phyloP scores from a whole-genome alignment of 2,329 filamentous ascomycete species.

The Aspergillus fumigatus region DNA sequence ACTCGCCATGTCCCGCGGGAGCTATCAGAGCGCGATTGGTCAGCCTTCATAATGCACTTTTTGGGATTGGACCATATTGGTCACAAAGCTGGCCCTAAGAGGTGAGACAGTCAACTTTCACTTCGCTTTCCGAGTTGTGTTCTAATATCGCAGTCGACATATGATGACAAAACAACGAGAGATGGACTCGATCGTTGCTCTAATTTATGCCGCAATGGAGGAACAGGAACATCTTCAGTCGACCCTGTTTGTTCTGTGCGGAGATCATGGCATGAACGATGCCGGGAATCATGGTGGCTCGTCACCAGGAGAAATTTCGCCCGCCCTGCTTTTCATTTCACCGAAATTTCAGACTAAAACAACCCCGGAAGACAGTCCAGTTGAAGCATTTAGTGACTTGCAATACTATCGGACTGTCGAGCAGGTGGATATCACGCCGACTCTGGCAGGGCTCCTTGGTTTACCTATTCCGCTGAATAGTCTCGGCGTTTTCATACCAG shows the following conservation, averaged over 20 bases:
- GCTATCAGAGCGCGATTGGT: constrained; percentile 76
- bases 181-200: constrained; percentile 79
- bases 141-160: constrained; percentile 58
- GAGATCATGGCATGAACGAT: constrained; percentile 99
- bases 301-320: constrained; percentile 87
- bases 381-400: constrained; percentile 63
- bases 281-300: constrained; percentile 96
- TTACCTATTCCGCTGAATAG: constrained; percentile 89
- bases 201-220: constrained; percentile 73
- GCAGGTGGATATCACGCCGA: constrained; percentile 90
- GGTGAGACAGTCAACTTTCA: constrained; percentile 44
- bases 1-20: constrained; percentile 81
- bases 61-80: constrained; percentile 95
- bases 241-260: constrained; percentile 79
- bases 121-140: background rate
- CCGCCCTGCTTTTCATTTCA: constrained; percentile 85
- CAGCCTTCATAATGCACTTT: constrained; percentile 90
- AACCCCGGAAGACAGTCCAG: constrained; percentile 47
- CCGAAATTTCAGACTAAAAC: constrained; percentile 67
- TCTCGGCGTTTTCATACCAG: constrained; percentile 75
- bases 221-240: constrained; percentile 65
- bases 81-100: constrained; percentile 86
- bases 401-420: constrained; percentile 82
- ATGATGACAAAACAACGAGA: constrained; percentile 92
- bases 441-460: constrained; percentile 77